Base-by-base conservation (phyloP, 2,329 filamentous ascomycete genomes). In the Cryphonectria nitschkei region DNA sequence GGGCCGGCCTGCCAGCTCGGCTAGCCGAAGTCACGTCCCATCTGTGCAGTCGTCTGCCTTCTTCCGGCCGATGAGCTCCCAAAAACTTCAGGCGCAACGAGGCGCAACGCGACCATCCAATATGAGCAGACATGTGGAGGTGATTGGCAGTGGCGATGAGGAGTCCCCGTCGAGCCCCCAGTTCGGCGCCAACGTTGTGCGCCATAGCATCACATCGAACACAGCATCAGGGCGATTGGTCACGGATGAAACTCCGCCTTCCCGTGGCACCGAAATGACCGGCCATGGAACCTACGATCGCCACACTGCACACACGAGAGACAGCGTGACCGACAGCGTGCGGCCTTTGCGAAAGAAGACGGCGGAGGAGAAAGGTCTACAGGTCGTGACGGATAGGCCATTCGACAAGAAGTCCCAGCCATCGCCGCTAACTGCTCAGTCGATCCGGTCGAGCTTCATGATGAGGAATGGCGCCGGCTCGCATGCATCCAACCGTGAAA, bases 51-150 rank as follows among this genome's bases (percentile, higher is more conserved):
- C 94, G 22, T 92, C 95, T 77, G 95, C 93, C 68, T 98, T 99
- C 83, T 97, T 97, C 79, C 92, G 92, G 32, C 96, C 96, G 54
- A 97, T 99, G 94, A 98, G 95, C 82, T 97, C 95, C 34, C 94
- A 97, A 80, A 92, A 94, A 79, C 85, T 98, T 66, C 95, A 98
- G 82, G 94, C 94, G 68, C 96, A 98, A 81, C 87, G 95, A 79
- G 90, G 91, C 74, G 88, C 81, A 11, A 78, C 83, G 52, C 82
- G 86, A 32, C 83, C 85, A 7, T 75, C 80, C 19, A 84, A 81
- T 32, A 79, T 82, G 75, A 79, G 78, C 69, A 82, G 84, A 61
- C 78, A 77, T 34, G 69, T 74, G n/a, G 74, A 75, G 26, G 73
- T 74, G 16, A 67, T 63, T 32, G 73, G 69, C 34, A 68, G 64